These are phyloP conservation scores for Mycoemilia scoparia DNA, from an alignment of 192 early-diverging fungal genomes.

Conservation along the genomic window DNA sequence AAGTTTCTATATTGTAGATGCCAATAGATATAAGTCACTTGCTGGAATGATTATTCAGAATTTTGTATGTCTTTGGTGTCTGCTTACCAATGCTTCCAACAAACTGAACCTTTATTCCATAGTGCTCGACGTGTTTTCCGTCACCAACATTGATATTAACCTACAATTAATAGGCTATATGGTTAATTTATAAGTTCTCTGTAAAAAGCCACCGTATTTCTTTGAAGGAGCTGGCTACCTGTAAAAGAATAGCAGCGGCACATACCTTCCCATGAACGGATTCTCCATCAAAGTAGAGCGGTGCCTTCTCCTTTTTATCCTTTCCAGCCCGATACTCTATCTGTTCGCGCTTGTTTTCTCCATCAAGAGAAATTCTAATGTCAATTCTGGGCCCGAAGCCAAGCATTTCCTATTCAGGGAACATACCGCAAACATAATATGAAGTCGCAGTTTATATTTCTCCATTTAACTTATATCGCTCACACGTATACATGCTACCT, in stretches of 20 bases:
- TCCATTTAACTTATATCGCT: no score
- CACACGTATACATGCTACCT: no score
- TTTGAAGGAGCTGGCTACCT: no score
- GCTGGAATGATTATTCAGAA: no score
- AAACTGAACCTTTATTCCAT: constrained; percentile 97
- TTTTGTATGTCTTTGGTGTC: constrained; percentile 37
- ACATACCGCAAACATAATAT: no score
- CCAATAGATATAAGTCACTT: no score
- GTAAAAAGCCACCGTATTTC: no score
- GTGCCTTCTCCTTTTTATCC: constrained; percentile 78
- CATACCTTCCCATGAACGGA: constrained; percentile 78
- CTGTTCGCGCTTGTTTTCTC: constrained; percentile 76
- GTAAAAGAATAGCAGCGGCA: neutral
- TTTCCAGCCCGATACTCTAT: constrained; percentile 89
- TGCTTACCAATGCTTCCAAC: no score
- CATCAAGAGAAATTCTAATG: constrained; percentile 64
- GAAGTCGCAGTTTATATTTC: no score
- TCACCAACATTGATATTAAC: constrained; percentile 37
- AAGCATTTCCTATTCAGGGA: no score
- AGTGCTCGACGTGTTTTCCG: constrained; percentile 91
- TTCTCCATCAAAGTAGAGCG: constrained; percentile 94
- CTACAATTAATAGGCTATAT: constrained; percentile 1
- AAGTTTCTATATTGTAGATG: constrained; percentile 67
- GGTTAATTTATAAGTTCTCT: neutral
- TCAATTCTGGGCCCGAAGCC: constrained; percentile 72